phyloP scores from a whole-genome alignment of 257 asterid genomes.

The Ajuga chamaepitys region DNA sequence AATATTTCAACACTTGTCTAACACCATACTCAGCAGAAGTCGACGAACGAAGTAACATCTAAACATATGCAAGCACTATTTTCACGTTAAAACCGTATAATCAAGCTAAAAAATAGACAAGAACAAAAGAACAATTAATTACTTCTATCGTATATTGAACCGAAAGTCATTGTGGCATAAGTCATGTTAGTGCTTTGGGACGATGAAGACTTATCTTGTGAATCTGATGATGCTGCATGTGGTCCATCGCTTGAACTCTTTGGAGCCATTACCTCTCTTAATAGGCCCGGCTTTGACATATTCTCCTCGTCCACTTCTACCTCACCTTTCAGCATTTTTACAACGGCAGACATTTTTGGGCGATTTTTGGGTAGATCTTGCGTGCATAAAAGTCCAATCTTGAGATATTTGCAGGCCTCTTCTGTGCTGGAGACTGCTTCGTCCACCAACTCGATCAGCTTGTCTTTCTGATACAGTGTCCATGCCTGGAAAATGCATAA shows the following conservation, averaged over 20 bases:
- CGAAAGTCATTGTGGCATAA: slow-evolving; percentile 51
- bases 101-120: not conserved
- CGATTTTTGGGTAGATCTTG: slow-evolving; percentile 55
- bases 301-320: slow-evolving; percentile 24
- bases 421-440: slow-evolving; percentile 22
- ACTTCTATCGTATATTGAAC: slow-evolving; percentile 51
- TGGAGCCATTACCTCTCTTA: slow-evolving; percentile 29
- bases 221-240: slow-evolving; percentile 16
- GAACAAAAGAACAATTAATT: slow-evolving; percentile 19
- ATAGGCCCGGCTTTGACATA: slow-evolving; percentile 48
- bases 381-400: slow-evolving; percentile 61
- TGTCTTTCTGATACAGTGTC: slow-evolving; percentile 46
- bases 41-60: too few species aligned
- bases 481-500: slow-evolving; percentile 44
- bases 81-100: not conserved
- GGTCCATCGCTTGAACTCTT: slow-evolving; percentile 20
- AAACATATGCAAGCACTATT: too few species aligned
- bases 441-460: slow-evolving; percentile 48
- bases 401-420: slow-evolving; percentile 55
- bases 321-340: slow-evolving; percentile 58
- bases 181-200: slow-evolving; percentile 27
- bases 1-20: too few species aligned
- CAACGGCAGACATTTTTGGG: slow-evolving; percentile 59
- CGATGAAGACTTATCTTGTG: slow-evolving; percentile 33
- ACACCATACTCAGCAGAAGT: too few species aligned